Base-by-base conservation (phyloP, 768 basidiomycete genomes). In the Porphyrellus cyaneotinctus region DNA sequence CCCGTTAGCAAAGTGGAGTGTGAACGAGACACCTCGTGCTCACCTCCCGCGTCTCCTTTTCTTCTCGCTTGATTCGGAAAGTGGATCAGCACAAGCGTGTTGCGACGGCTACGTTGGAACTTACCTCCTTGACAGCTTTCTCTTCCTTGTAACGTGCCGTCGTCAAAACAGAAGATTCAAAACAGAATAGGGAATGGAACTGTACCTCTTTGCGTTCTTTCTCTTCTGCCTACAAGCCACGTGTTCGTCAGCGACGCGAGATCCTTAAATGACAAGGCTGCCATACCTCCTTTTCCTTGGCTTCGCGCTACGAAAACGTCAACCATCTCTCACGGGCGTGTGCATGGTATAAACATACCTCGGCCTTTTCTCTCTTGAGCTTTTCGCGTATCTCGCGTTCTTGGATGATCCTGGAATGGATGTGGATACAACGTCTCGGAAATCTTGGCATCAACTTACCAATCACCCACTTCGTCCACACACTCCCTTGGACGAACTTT, bases 401-500 rank as follows among this genome's bases (percentile, higher is more conserved):
- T 65, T 86, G 80, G 54, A 81, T 72, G 47, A 91, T 68, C 79
- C 77, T 79, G 58, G 22, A 58, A 50, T 17, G 35, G 13, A 26
- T 46, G 50, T 60, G 46, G 58, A 9, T 5, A 14, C 17, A 12
- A 6, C 37, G 2, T 14, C 45, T 50, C 43, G 54, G 57, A 15
- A 10, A 49, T 13, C 3, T 32, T 57, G 52, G 53, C 42, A 11
- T 47, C 15, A 8, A 65, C 73, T 41, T 67, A 75, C 90, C 92
- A 95, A 41, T 82, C 84, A 28, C 68, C 75, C 23, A 87, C 86
- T 66, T 91, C 90, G 6, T 85, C 84, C 10, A 93, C 90, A 57
- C 85, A 88, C 68, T 92, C 88, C 54, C 80, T 78, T 36, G 91
- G 91, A n/a, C 91, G 84, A 13, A 91, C 85, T 78, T 93, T 91